Conservation (phyloP, 2,329 filamentous ascomycete species). For the Colletotrichum spaethianum region DNA sequence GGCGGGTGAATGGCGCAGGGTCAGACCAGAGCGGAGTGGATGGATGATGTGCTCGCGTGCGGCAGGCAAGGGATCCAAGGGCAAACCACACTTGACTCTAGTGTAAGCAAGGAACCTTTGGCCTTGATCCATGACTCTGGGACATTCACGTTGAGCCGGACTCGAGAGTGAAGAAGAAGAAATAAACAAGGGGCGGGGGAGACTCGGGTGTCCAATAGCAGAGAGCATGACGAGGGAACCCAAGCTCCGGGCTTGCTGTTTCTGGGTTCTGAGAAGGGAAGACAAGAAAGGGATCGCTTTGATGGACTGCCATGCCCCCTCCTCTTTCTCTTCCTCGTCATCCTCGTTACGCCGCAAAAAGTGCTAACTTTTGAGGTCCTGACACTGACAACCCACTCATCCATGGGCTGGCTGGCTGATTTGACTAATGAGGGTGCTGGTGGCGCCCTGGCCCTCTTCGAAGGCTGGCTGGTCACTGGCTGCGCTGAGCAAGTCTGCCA, state of each 20-base stretch:
- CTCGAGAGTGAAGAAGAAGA: background rate
- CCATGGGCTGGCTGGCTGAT: conserved; percentile 19
- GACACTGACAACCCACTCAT: conserved; percentile 34
- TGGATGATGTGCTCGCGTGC: conserved; percentile 41
- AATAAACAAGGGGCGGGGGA: background rate
- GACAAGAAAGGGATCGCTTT: background rate
- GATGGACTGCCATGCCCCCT: background rate
- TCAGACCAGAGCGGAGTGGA: conserved; percentile 31
- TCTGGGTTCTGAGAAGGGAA: background rate
- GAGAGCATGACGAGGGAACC: background rate
- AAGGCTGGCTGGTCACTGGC: conserved; percentile 25
- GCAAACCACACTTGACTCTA: conserved; percentile 9
- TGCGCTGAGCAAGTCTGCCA: conserved; percentile 27
- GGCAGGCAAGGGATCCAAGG: conserved; percentile 36
- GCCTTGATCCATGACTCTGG: conserved; percentile 24
- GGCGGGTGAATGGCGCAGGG: conserved; percentile 31
- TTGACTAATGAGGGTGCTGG: too few relatives aligned
- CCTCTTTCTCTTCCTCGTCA: too few relatives aligned
- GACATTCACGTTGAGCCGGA: background rate
- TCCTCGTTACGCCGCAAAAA: background rate
- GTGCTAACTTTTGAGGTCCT: background rate
- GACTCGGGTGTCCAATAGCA: background rate
- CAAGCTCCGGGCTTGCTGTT: conserved; percentile 4
- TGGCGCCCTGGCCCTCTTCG: conserved; percentile 29
- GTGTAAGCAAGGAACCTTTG: conserved; percentile 26